These are phyloP conservation scores for Fusarium graminum DNA, from an alignment of 2,329 filamentous ascomycete species.

Conservation along the genomic window DNA sequence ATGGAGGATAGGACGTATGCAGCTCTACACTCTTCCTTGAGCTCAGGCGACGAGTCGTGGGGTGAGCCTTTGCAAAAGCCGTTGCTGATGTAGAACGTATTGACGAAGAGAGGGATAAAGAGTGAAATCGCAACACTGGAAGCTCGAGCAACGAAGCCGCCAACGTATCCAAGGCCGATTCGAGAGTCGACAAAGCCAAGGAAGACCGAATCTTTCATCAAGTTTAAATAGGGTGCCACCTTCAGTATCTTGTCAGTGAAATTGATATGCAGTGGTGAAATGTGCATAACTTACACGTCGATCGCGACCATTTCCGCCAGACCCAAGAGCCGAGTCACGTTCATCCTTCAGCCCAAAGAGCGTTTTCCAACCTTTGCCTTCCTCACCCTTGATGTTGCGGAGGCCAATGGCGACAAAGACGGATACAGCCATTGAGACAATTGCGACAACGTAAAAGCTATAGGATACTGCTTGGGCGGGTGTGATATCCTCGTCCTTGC, in stretches of 20 bases:
- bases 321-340: slow-evolving; percentile 33
- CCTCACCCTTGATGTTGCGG: slow-evolving; percentile 76
- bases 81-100: slow-evolving; percentile 86
- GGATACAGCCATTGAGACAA: slow-evolving; percentile 78
- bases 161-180: slow-evolving; percentile 89
- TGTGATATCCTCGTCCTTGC: slow-evolving; percentile 76
- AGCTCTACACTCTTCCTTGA: slow-evolving; percentile 85
- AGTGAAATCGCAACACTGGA: slow-evolving; percentile 95
- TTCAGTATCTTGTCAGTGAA: slow-evolving; percentile 44
- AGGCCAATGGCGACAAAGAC: slow-evolving; percentile 84
- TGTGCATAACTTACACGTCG: slow-evolving; percentile 47
- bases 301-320: slow-evolving; percentile 34
- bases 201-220: slow-evolving; percentile 72
- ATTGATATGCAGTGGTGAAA: neutral
- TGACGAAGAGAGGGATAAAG: slow-evolving; percentile 93
- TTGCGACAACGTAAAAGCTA: slow-evolving; percentile 89
- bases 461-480: slow-evolving; percentile 80
- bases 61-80: slow-evolving; percentile 81
- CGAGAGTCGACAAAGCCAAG: slow-evolving; percentile 81
- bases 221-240: slow-evolving; percentile 68
- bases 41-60: slow-evolving; percentile 74
- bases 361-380: slow-evolving; percentile 77
- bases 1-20: slow-evolving; percentile 91
- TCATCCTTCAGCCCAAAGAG: slow-evolving; percentile 61
- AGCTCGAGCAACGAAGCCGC: slow-evolving; percentile 93